Evolutionary conservation across 129 eudicot genomes (phyloP).

Genomic region (Apium graveolens): DNA sequence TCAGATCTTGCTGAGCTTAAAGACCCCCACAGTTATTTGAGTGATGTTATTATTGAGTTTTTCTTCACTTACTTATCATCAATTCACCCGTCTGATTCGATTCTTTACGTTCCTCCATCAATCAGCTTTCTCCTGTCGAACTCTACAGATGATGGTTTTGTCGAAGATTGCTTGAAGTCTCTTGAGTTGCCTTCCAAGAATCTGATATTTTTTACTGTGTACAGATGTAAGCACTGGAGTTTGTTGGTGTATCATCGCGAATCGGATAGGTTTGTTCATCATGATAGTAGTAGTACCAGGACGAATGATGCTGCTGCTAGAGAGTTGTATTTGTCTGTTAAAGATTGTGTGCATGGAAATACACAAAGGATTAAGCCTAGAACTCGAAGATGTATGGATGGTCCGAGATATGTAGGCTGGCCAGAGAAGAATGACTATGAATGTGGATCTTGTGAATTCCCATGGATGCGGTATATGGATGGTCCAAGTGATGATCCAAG

Average conservation of each 20-base stretch:
- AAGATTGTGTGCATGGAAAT: background rate
- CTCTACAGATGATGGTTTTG: background rate
- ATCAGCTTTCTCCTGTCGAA: background rate
- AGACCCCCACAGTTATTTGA: background rate
- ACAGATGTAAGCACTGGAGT: background rate
- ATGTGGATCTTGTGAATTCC: too few species aligned
- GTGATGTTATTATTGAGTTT: background rate
- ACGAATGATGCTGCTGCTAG: background rate
- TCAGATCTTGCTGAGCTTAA: constrained; percentile 1
- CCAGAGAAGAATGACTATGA: too few species aligned
- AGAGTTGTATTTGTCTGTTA: background rate
- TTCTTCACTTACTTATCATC: background rate
- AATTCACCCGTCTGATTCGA: background rate
- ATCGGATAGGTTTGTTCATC: background rate
- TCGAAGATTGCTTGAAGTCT: background rate
- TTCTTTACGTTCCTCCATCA: background rate
- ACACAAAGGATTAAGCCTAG: background rate
- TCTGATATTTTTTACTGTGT: background rate
- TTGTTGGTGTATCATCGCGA: background rate
- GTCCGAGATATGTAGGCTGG: too few species aligned
- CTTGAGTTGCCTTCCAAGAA: background rate
- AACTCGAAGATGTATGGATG: background rate
- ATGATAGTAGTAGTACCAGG: background rate
- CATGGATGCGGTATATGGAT: background rate
- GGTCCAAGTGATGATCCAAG: background rate